Percentiles rank a stretch among this genome's conserved stretches.
Evolutionary conservation across 2,329 filamentous ascomycete species (phyloP).

Genomic region (Chalaropsis thielavioides): DNA sequence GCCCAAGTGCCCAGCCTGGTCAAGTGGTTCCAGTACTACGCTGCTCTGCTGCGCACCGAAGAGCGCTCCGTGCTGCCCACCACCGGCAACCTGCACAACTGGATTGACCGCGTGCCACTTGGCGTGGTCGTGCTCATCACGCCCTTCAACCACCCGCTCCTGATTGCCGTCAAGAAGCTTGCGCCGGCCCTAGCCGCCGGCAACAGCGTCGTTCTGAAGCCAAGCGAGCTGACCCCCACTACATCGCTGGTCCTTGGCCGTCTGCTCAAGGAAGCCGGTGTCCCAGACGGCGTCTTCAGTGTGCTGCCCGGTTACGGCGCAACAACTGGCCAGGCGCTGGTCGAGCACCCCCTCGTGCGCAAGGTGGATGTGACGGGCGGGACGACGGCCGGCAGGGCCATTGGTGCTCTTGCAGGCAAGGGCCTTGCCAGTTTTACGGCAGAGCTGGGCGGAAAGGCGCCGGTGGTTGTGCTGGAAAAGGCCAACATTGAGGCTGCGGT

Average conservation of each 20-base stretch:
- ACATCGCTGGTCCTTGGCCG: constrained; percentile 28
- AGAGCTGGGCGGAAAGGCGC: constrained; percentile 53
- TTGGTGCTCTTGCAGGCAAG: constrained; percentile 53
- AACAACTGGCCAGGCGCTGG: constrained; percentile 52
- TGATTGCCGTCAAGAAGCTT: constrained; percentile 33
- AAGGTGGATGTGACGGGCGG: constrained; percentile 68
- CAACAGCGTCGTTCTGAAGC: constrained; percentile 38
- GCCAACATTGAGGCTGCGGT: constrained; percentile 50
- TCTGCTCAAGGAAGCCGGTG: constrained; percentile 55
- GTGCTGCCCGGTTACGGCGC: constrained; percentile 56
- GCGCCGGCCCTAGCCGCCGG: constrained; percentile 36
- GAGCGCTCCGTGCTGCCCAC: constrained; percentile 34
- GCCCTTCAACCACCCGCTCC: constrained; percentile 40
- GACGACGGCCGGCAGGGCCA: constrained; percentile 52
- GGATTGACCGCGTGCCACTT: constrained; percentile 38
- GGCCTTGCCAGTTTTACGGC: constrained; percentile 50
- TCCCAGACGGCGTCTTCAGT: constrained; percentile 62
- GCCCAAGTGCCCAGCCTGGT: constrained; percentile 27
- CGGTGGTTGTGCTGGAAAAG: constrained; percentile 51
- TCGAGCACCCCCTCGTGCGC: constrained; percentile 51
- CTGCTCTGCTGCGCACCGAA: constrained; percentile 29
- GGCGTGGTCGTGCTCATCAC: constrained; percentile 41
- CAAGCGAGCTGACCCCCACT: constrained; percentile 39
- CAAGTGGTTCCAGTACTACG: constrained; percentile 29
- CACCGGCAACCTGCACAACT: constrained; percentile 29